These are phyloP conservation scores for Rosa hybrid DNA, from an alignment of 331 rosid genomes.

Conservation along the genomic window DNA sequence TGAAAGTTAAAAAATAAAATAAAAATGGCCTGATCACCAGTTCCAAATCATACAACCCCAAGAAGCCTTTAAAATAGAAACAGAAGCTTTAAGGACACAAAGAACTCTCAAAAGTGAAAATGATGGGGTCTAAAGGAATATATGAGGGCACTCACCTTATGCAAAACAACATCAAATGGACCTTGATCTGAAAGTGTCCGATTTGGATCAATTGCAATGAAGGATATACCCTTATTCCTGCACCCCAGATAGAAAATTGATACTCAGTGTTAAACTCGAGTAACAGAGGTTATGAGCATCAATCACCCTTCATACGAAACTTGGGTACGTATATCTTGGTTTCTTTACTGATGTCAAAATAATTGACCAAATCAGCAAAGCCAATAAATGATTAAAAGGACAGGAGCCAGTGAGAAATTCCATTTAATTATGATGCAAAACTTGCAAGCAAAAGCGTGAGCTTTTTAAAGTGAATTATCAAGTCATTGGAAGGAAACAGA, in stretches of 20 bases:
- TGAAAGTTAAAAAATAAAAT: no score
- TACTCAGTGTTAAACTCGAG: slow-evolving; percentile 1
- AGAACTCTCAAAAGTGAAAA: slow-evolving; percentile 15
- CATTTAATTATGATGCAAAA: neutral
- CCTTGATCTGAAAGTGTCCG: slow-evolving; percentile 79
- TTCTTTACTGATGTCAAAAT: neutral
- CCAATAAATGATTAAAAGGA: neutral
- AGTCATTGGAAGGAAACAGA: neutral
- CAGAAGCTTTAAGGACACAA: slow-evolving; percentile 1
- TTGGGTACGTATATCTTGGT: neutral
- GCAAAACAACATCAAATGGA: slow-evolving; percentile 80
- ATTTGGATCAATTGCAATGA: slow-evolving; percentile 69
- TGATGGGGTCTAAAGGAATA: slow-evolving; percentile 14
- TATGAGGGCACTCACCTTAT: slow-evolving; percentile 61
- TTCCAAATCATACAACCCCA: neutral
- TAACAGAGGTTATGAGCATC: neutral
- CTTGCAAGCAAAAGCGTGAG: slow-evolving; percentile 8
- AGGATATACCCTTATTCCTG: slow-evolving; percentile 75
- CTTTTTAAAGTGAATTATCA: neutral
- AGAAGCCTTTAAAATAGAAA: slow-evolving; percentile 14
- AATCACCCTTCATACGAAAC: neutral
- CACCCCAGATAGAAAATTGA: slow-evolving; percentile 25
- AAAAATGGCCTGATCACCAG: neutral
- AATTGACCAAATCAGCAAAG: neutral
- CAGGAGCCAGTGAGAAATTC: neutral